These are phyloP conservation scores for Sicyos edulis DNA, from an alignment of 306 rosid species.

Conservation along the genomic window DNA sequence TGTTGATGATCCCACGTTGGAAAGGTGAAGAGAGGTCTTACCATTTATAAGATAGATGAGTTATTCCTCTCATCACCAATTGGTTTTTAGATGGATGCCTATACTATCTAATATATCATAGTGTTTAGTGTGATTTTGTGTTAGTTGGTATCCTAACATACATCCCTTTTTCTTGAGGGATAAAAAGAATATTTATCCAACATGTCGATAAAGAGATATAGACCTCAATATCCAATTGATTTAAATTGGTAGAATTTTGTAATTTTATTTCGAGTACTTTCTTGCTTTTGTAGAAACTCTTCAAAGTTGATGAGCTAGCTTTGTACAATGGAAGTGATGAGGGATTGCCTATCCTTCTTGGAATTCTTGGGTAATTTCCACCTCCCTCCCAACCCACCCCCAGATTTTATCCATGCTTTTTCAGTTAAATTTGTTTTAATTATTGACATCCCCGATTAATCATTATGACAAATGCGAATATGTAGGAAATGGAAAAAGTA, in stretches of 20 bases:
- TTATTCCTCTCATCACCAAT: no score
- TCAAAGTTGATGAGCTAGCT: constrained; percentile 60
- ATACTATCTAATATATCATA: no score
- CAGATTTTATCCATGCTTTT: neutral
- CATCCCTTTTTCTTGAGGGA: neutral
- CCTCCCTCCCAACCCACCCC: neutral
- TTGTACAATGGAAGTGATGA: constrained; percentile 76
- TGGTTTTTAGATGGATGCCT: no score
- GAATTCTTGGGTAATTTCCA: constrained; percentile 73
- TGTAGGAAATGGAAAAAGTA: neutral
- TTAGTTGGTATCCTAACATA: no score
- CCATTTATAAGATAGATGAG: no score
- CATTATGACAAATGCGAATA: neutral
- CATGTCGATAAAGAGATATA: neutral
- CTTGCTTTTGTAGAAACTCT: constrained; percentile 52
- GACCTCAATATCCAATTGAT: neutral
- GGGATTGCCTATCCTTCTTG: constrained; percentile 62
- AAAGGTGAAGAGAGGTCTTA: no score
- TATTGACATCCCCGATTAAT: neutral
- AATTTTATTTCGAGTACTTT: constrained; percentile 15
- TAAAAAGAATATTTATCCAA: neutral
- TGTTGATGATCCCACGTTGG: no score
- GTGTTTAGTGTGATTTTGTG: no score
- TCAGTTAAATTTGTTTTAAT: neutral
- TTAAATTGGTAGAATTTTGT: constrained; percentile 22